Evolutionary conservation across 2,329 filamentous ascomycete genomes (phyloP), one percentile per base, ranked within the genome.

Genomic region (Cladobotryum mycophilum): DNA sequence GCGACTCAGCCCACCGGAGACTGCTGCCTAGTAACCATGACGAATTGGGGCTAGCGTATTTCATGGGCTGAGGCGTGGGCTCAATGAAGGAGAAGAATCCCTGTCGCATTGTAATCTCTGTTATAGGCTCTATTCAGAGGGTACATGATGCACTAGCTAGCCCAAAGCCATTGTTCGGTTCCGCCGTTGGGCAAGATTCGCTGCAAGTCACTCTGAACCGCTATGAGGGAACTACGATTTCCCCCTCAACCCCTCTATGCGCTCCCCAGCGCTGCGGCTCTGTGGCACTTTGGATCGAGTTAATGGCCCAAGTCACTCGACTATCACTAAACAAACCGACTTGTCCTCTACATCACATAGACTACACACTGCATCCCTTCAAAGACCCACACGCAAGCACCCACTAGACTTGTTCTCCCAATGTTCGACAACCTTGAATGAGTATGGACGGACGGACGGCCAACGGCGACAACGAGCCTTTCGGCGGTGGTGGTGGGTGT

Each of bases 21-120:
- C 54, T 58, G 58, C 58, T 60, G 58, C 58, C 58, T 60, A 44
- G 44, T 52, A 55, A 8, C 17, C 40, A 30, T 34, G 3, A 15
- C 55, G 17, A 40, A 53, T 48, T 7, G 3, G 53, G 55, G 46
- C 40, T 58, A 59, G 57, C 47, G 55, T 42, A 20, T 14, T 35
- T 45, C 25, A 47, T 37, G 45, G 47, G 49, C 51, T 56, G 55
- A 51, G 52, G 51, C 51, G 49, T 34, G 45, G 49, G 49, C 51
- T 46, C 41, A 41, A 53, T 25, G 49, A 47, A 51, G 53, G 53
- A 57, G 25, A 37, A 15, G 20, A 9, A 58, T 53, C 55, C 56
- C 45, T 56, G 56, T 51, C 47, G 30, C 11, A 13, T 44, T 35
- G 49, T 48, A 15, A 22, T 30, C 5, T 5, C 15, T 11, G 51